Percentiles rank a stretch among this genome's conserved stretches.
Conservation (phyloP, 768 basidiomycete genomes). For the Hypholoma fasciculare region DNA sequence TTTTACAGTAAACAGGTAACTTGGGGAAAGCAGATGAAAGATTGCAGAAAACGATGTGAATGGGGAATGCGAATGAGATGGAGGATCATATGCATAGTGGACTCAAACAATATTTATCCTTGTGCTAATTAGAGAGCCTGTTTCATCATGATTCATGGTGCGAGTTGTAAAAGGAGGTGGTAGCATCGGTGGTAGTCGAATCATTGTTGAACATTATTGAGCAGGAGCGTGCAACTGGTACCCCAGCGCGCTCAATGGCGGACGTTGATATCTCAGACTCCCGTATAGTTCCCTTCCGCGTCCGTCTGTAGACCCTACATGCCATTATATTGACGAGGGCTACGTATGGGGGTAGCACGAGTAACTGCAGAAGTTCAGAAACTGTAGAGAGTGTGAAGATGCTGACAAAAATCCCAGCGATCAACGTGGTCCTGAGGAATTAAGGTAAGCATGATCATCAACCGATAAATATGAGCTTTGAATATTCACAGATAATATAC, state of each 20-base stretch:
- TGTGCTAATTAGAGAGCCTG: too few species aligned
- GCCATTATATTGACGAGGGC: neutral
- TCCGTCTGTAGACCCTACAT: neutral
- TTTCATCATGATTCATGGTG: too few species aligned
- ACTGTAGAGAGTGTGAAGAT: neutral
- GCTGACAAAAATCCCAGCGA: neutral
- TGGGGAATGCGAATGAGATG: too few species aligned
- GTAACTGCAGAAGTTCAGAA: neutral
- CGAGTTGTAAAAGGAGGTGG: too few species aligned
- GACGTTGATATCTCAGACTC: neutral
- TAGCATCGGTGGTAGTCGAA: too few species aligned
- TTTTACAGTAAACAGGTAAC: too few species aligned
- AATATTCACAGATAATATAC: neutral
- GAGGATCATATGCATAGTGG: too few species aligned
- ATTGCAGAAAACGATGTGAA: too few species aligned
- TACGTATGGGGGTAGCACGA: neutral
- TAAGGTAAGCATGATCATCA: neutral
- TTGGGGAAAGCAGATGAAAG: too few species aligned
- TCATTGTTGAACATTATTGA: too few species aligned
- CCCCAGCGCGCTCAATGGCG: neutral
- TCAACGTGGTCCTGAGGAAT: neutral
- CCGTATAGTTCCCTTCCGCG: neutral
- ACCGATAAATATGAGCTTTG: neutral
- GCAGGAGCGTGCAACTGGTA: neutral
- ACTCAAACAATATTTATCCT: too few species aligned